Evolutionary conservation across 768 basidiomycete genomes (phyloP), one percentile per base, ranked within the genome.

Genomic region (Hericium rajendrae): DNA sequence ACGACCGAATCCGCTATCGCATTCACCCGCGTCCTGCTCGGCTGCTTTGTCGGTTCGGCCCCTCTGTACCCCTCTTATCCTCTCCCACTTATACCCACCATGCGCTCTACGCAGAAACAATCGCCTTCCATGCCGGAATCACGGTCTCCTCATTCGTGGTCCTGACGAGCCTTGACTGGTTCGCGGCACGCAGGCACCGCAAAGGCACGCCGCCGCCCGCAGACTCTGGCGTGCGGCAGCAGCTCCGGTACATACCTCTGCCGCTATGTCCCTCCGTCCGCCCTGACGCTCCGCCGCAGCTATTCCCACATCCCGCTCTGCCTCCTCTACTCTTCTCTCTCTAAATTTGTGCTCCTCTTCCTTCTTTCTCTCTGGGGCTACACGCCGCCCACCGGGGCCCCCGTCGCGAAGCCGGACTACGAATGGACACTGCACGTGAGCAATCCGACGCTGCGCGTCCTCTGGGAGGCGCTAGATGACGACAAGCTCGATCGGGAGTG

Each of bases 261-360:
- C 9, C 43, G 2, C 15, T 20, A 20, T 6, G 10, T 46, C 20
- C 43, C 3, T 43, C 41, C 43, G 9, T 13, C 43, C 9, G 12
- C 20, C 43, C 43, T 46, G n/a, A 15, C 20, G 9, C 18, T 18
- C 9, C 13, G 26, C 24, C n/a, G 5, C 60, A 88, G 88, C 62
- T 77, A 84, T 54, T 86, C 87, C 0, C 77, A 90, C 38, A 79
- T 93, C 41, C 84, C 91, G 3, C 75, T 93, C n/a, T 82, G 83
- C 12, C 73, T 92, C 5, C 77, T 91, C 67, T 92, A 92, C 65
- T 90, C 90, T 0, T 93, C 90, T 2, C 70, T 91, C 20, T 89
- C 86, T 5, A 93, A 92, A 66, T 77, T 89, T 16, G 91, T 92
- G 66, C 77, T 93, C 5, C 77, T 93, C n/a, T 83, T 88, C 63